phyloP scores from a whole-genome alignment of 2,329 filamentous ascomycete species.

The Epichloe glyceriae region DNA sequence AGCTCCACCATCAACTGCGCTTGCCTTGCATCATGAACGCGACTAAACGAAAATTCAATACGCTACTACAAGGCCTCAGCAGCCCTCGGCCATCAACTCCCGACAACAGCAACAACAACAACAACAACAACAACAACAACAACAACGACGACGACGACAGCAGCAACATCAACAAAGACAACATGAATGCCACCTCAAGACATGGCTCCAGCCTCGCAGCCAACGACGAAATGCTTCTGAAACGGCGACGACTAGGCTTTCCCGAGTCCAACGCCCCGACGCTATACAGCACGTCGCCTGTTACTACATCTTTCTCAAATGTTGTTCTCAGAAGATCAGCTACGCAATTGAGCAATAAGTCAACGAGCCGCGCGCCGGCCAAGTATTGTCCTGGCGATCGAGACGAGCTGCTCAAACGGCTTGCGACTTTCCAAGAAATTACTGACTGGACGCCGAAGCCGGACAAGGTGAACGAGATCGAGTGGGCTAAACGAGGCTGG shows the following conservation, averaged over 20 bases:
- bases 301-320: constrained; percentile 10
- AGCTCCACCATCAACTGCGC: not conserved
- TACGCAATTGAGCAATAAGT: constrained; percentile 7
- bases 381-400: constrained; percentile 83
- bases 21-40: constrained; percentile 44
- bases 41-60: constrained; percentile 76
- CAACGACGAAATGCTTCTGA: constrained; percentile 32
- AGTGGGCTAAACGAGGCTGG: constrained; percentile 94
- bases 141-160: too few relatives aligned
- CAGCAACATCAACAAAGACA: not conserved
- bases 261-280: constrained; percentile 26
- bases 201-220: constrained; percentile 9
- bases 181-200: constrained; percentile 12
- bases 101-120: constrained; percentile 1
- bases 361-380: constrained; percentile 24
- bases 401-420: constrained; percentile 62
- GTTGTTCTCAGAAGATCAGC: constrained; percentile 3
- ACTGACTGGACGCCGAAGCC: constrained; percentile 93
- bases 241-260: constrained; percentile 38
- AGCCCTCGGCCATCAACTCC: constrained; percentile 18
- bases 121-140: too few relatives aligned
- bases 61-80: constrained; percentile 54
- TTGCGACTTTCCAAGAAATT: constrained; percentile 82
- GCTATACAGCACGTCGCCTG: constrained; percentile 8
- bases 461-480: constrained; percentile 70